Percentiles rank a stretch among this genome's conserved stretches.
phyloP scores from a whole-genome alignment of 169 alveolate species.

The Cyclospora cayetanensis region DNA sequence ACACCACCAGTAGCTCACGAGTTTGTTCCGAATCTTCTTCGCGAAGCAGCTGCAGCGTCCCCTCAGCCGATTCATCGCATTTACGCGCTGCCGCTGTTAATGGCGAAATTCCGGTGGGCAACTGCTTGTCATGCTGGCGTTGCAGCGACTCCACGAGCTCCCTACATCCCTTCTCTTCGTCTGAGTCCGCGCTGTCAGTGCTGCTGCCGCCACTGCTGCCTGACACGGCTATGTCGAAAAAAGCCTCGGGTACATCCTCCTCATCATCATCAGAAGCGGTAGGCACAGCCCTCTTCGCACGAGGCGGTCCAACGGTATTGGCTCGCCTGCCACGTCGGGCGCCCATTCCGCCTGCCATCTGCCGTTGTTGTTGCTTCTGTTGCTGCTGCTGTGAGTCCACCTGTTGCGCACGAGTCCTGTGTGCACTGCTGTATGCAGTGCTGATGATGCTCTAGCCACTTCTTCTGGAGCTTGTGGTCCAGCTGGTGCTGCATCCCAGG shows the following conservation, averaged over 20 bases:
- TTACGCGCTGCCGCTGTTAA: not conserved
- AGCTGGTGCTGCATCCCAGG: not conserved
- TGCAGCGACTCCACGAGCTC: not conserved
- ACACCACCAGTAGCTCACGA: not conserved
- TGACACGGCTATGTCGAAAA: not conserved
- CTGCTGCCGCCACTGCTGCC: not conserved
- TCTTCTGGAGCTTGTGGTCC: not conserved
- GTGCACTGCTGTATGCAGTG: not conserved
- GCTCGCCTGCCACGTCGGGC: not conserved
- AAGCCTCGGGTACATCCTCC: not conserved
- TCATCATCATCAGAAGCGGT: too few relatives aligned
- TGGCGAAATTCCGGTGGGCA: not conserved
- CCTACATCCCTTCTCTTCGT: not conserved
- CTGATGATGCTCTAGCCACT: not conserved
- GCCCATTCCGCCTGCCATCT: not conserved
- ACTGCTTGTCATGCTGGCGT: not conserved
- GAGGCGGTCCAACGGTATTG: not conserved
- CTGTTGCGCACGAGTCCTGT: too few relatives aligned
- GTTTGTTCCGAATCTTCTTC: not conserved
- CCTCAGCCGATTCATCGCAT: conserved; percentile 17
- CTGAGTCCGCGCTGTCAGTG: not conserved
- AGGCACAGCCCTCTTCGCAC: not conserved
- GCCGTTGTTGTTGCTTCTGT: not conserved
- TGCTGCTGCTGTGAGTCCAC: not conserved
- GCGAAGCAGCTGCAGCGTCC: conserved; percentile 44